A percentile compares a stretch with the other conserved stretches of the same genome.
These are phyloP conservation scores for Hysterangium stoloniferum DNA, from an alignment of 768 basidiomycete genomes.

Conservation along the genomic window DNA sequence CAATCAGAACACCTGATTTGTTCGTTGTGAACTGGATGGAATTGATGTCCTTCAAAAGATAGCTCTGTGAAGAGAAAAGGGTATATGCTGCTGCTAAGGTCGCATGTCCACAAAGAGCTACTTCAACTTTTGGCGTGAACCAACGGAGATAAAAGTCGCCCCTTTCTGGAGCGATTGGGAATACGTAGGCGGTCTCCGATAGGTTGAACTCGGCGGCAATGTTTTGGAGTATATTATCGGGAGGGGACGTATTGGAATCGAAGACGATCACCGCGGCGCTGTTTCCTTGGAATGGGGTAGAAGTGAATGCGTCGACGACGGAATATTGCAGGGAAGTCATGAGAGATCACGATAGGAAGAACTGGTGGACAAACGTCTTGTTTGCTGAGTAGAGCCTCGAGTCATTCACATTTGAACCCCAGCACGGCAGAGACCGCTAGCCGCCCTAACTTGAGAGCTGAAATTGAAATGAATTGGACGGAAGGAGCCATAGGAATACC, in stretches of 20 bases:
- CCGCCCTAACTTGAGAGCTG: no score
- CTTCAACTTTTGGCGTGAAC: slow-evolving; percentile 22
- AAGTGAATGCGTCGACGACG: slow-evolving; percentile 27
- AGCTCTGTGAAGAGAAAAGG: slow-evolving; percentile 14
- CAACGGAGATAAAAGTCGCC: slow-evolving; percentile 19
- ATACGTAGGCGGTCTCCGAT: slow-evolving; percentile 38
- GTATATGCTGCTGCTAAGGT: slow-evolving; percentile 23
- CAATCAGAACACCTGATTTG: slow-evolving; percentile 16
- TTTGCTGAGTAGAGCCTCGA: no score
- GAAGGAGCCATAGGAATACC: no score
- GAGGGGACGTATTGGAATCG: neutral
- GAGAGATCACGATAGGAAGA: neutral
- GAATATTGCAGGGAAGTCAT: slow-evolving; percentile 23
- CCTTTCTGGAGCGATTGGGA: neutral
- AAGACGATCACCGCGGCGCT: slow-evolving; percentile 26
- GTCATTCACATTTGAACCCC: no score
- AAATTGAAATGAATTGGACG: no score
- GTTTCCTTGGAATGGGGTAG: slow-evolving; percentile 22
- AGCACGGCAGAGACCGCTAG: no score
- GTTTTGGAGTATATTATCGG: slow-evolving; percentile 21
- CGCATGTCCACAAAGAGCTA: slow-evolving; percentile 26
- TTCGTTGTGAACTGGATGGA: slow-evolving; percentile 17
- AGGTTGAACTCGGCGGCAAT: slow-evolving; percentile 44
- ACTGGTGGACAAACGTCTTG: no score
- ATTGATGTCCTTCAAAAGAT: slow-evolving; percentile 7